Percentiles rank a stretch among this genome's conserved stretches.
Conservation (phyloP, 2,329 filamentous ascomycete genomes). For the Monosporascus sp. region DNA sequence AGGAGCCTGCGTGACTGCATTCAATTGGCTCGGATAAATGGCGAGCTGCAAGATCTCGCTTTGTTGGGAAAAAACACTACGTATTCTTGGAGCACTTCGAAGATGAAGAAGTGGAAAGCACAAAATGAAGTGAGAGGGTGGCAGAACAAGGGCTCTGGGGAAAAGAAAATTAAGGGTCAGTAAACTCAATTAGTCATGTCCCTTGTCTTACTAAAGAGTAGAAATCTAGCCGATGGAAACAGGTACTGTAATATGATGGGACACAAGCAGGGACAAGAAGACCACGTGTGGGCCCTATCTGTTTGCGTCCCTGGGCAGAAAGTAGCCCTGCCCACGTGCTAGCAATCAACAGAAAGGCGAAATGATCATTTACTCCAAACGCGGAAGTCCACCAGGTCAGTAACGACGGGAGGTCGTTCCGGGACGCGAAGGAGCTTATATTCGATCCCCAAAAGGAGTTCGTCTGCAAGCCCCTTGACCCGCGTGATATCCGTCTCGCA, state of each 20-base stretch:
- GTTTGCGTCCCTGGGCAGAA: too few species aligned
- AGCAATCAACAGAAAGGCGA: too few species aligned
- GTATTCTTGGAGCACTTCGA: constrained; percentile 13
- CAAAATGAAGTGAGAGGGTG: constrained; percentile 12
- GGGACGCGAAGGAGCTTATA: constrained; percentile 10
- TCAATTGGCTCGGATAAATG: constrained; percentile 21
- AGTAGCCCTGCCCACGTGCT: too few species aligned
- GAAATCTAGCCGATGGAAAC: constrained; percentile 18
- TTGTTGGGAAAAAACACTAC: constrained; percentile 9
- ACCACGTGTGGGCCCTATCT: constrained; percentile 16
- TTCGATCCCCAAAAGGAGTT: background rate
- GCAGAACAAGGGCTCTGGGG: constrained; percentile 16
- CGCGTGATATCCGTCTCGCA: constrained; percentile 27
- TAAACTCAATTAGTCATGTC: too few species aligned
- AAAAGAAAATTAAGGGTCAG: constrained; percentile 10
- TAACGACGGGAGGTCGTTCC: constrained; percentile 1
- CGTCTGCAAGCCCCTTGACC: constrained; percentile 4
- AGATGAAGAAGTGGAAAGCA: constrained; percentile 1
- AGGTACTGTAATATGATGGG: constrained; percentile 27
- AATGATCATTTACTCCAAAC: too few species aligned
- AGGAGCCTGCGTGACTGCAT: constrained; percentile 9
- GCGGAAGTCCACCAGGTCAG: too few species aligned
- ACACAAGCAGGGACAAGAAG: constrained; percentile 15
- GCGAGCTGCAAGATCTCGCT: constrained; percentile 4
- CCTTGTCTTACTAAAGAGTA: too few species aligned